Evolutionary conservation across 2,329 filamentous ascomycete species (phyloP).

Genomic region (Ceratocystis alfenasii): DNA sequence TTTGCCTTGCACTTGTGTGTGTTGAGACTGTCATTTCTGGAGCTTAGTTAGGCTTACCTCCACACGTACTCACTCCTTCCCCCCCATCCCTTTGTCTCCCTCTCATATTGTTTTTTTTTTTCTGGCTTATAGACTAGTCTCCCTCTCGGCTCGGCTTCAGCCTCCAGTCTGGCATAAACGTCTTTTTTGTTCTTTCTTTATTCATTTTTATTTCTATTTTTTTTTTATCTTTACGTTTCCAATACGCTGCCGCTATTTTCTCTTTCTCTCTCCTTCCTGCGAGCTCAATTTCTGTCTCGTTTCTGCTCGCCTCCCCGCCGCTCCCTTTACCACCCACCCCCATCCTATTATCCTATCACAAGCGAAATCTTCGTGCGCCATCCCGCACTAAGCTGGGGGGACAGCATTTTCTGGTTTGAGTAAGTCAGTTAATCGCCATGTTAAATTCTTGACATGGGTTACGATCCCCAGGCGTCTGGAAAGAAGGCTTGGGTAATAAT

Average conservation of each 20-base stretch:
- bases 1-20: neutral
- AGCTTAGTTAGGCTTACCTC: neutral
- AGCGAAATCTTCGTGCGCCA: neutral
- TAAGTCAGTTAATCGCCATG: slow-evolving; percentile 1
- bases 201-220: neutral
- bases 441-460: neutral
- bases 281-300: neutral
- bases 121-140: neutral
- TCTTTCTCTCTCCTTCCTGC: neutral
- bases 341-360: neutral
- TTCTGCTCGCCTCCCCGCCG: neutral
- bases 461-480: neutral
- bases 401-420: neutral
- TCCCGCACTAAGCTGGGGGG: neutral
- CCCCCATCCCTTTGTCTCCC: too few relatives aligned
- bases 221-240: neutral
- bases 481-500: slow-evolving; percentile 8
- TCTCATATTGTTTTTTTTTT: neutral
- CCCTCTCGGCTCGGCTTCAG: neutral
- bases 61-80: neutral
- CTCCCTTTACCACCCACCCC: neutral
- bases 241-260: neutral
- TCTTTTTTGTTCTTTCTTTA: neutral
- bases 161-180: neutral
- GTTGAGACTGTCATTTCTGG: neutral